Conservation (phyloP, 164 flowering plant genomes). For the Stephania yunnanensis region DNA sequence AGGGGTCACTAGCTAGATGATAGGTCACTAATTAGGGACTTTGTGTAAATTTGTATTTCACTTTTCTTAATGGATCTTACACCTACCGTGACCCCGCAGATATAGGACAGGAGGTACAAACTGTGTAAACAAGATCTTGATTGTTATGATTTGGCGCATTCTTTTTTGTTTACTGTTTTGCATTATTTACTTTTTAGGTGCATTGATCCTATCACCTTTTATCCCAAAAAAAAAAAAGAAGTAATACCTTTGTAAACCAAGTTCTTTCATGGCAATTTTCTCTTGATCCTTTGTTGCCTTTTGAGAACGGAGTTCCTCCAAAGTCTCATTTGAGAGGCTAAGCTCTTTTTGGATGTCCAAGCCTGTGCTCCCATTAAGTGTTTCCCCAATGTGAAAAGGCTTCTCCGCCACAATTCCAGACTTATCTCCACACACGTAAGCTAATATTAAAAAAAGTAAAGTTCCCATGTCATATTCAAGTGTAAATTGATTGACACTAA, state of each 20-base stretch:
- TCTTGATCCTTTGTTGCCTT: constrained; percentile 16
- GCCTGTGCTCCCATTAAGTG: constrained; percentile 33
- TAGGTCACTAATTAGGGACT: too few species aligned
- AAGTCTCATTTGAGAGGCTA: constrained; percentile 26
- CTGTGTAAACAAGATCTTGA: too few species aligned
- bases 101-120: too few species aligned
- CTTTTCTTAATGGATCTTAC: too few species aligned
- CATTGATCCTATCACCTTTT: too few species aligned
- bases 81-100: too few species aligned
- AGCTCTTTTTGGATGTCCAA: constrained; percentile 39
- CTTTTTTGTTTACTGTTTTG: too few species aligned
- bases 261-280: constrained; percentile 42
- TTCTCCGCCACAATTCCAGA: constrained; percentile 44
- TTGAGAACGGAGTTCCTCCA: constrained; percentile 26
- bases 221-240: neutral
- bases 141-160: too few species aligned
- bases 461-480: neutral
- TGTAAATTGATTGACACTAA: too few species aligned
- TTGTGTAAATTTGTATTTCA: too few species aligned
- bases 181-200: too few species aligned
- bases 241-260: constrained; percentile 51
- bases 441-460: constrained; percentile 18
- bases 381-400: constrained; percentile 36
- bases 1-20: too few species aligned
- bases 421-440: constrained; percentile 54